Evolutionary conservation across 1,284 basidiomycete species (phyloP).

Genomic region (Trametes sp.): DNA sequence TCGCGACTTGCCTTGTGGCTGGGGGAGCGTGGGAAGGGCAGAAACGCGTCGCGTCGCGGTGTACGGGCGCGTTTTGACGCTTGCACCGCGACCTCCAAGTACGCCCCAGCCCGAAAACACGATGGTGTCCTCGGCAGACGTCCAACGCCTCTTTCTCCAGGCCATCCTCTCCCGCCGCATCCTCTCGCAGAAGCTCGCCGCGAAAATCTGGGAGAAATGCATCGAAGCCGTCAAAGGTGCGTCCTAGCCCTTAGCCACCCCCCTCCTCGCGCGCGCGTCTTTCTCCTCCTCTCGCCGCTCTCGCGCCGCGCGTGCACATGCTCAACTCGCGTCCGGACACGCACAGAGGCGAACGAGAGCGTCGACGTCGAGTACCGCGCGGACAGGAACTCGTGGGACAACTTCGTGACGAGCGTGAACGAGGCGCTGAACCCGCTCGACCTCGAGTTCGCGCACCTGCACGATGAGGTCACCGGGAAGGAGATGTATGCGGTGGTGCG

Average conservation of each 20-base stretch:
- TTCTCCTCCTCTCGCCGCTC: background rate
- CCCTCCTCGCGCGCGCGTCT: background rate
- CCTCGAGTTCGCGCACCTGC: slow-evolving; percentile 69
- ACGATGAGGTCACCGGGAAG: slow-evolving; percentile 70
- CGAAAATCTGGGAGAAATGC: slow-evolving; percentile 71
- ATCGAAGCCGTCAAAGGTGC: slow-evolving; percentile 68
- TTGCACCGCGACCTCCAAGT: slow-evolving; percentile 19
- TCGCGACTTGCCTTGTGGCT: background rate
- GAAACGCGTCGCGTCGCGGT: slow-evolving; percentile 38
- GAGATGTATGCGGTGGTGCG: slow-evolving; percentile 73
- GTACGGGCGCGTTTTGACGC: slow-evolving; percentile 20
- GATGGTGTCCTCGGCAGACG: slow-evolving; percentile 63
- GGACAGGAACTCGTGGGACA: slow-evolving; percentile 60
- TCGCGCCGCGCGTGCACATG: background rate
- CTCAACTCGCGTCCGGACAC: background rate
- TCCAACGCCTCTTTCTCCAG: slow-evolving; percentile 79
- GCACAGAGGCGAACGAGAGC: slow-evolving; percentile 57
- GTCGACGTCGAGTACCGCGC: slow-evolving; percentile 55
- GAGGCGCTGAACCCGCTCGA: slow-evolving; percentile 68
- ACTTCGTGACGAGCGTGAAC: slow-evolving; percentile 68
- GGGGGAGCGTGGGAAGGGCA: slow-evolving; percentile 24
- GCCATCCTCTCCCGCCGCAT: slow-evolving; percentile 74
- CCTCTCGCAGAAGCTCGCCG: slow-evolving; percentile 67
- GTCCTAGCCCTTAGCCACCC: slow-evolving; percentile 14
- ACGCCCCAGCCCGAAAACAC: slow-evolving; percentile 10